These are phyloP conservation scores for Populus davidiana DNA, from an alignment of 345 rosid genomes.

Conservation along the genomic window DNA sequence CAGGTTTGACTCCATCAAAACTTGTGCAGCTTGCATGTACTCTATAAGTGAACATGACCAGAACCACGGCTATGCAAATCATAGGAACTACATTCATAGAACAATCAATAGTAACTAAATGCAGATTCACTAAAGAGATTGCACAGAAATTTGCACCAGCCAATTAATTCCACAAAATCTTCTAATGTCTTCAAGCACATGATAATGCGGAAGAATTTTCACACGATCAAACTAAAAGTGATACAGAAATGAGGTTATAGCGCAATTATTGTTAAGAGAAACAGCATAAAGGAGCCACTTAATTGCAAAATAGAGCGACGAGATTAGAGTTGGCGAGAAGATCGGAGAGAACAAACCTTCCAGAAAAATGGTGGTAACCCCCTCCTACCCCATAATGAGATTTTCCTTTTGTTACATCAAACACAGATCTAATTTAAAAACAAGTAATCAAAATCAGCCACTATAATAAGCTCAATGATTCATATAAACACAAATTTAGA, in stretches of 20 bases:
- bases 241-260: neutral
- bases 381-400: constrained; percentile 90
- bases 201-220: neutral
- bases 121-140: neutral
- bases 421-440: constrained; percentile 64
- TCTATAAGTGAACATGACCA: too few species aligned
- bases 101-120: neutral
- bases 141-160: neutral
- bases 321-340: neutral
- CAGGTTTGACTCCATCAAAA: too few species aligned
- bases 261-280: neutral
- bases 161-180: neutral
- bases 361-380: constrained; percentile 88
- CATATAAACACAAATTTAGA: neutral
- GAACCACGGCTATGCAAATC: too few species aligned
- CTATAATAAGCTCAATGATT: neutral
- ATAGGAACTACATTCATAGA: neutral
- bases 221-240: neutral
- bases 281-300: neutral
- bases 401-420: constrained; percentile 89
- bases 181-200: too few species aligned
- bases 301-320: neutral
- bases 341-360: constrained; percentile 55
- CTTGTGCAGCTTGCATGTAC: too few species aligned
- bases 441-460: neutral